Evolutionary conservation across 495 filamentous ascomycete genomes (phyloP), one percentile per base, ranked within the genome.

Genomic region (Clohesyomyces aquaticus): DNA sequence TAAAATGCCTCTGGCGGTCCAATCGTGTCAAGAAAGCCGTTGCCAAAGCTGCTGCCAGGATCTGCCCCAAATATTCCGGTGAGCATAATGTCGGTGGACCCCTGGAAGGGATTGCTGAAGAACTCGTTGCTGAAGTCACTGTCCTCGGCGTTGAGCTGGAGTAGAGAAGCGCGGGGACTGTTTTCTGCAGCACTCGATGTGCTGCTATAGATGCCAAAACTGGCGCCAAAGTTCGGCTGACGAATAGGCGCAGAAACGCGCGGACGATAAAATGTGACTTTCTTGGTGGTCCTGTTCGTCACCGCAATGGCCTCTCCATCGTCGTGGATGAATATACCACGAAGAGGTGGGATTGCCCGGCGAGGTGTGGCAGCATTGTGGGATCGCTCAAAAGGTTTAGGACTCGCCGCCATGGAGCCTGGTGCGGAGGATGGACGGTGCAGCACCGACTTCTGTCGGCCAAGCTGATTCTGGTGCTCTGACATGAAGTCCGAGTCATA

Each of bases 1-100:
- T 88, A 89, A 77, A 91, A 92, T 9, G 89, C 88, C 73, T 91
- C 88, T 12, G 83, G 82, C n/a, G 88, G 86, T 12, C 88, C 86
- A 65, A 90, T 80, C 8, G 85, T 82, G 70, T 88, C 84, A 59
- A 14, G 14, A 14, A 38, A 38, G 32, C 85, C 87, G 67, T 85
- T 81, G 14, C 87, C 81, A 23, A 83, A 79, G 41, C 78, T 80
- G 28, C 78, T 77, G 2, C 48, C 26, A 75, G 88, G 22, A 76
- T 76, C 67, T 76, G 53, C 49, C 4, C 69, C 65, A 35, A 72
- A 67, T 18, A 80, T 72, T 66, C 86, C 88, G 25, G 85, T 85
- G 82, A 91, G 85, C 88, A 91, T 90, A 59, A 92, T 76, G 58
- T 87, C 87, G 38, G 83, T 83, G n/a, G 88, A 82, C 6, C 32